Evolutionary conservation across 306 rosid species (phyloP), one percentile per base, ranked within the genome.

Genomic region (Prunus dulcis): DNA sequence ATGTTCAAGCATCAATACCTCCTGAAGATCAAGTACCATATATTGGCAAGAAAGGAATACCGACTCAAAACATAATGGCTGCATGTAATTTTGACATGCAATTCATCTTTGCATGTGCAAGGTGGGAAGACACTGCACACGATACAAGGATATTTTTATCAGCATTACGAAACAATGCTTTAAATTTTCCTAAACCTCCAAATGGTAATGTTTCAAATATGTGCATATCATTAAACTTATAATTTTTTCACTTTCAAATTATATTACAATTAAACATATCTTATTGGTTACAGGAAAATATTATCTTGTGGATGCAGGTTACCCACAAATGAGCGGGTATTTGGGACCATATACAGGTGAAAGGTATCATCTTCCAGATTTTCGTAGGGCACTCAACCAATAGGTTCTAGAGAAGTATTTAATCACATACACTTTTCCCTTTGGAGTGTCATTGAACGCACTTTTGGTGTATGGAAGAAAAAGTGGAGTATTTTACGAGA

Each of bases 151-250:
- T 52, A 68, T 68, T 47, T 4, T 68, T 68, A 22, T 49, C 6
- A 18, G 23, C 2, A 2, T 20, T 47, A 68, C 2, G 22, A 49
- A 51, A 70, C 30, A 1, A 9, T 15, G 63, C 7, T 70, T 5
- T 70, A 14, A 70, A 4, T 1, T 52, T 30, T 70, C 27, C 63
- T 3, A 70, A 70, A 53, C 74, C 74, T 22, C 74, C 27, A 51
- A 50, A 50, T 68, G 25, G 62, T 51, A 70, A 46, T 51, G 15
- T 9, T 27, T 57, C 14, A 57, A 57, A 57, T 13, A 3, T 57
- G 30, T 57, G 60, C 12, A 53, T 53, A 8, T 53, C 38, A 32
- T 32, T 32, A 32, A 32, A 32, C 22, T 53, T 0, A 9, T 1
- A 8, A 56, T 2, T 56, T 20, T 3, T 11, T 6, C 28, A 57